A percentile compares a stretch with the other conserved stretches of the same genome.
phyloP scores from a whole-genome alignment of 1,139 yeast species.

The Zygoascus sp. region DNA sequence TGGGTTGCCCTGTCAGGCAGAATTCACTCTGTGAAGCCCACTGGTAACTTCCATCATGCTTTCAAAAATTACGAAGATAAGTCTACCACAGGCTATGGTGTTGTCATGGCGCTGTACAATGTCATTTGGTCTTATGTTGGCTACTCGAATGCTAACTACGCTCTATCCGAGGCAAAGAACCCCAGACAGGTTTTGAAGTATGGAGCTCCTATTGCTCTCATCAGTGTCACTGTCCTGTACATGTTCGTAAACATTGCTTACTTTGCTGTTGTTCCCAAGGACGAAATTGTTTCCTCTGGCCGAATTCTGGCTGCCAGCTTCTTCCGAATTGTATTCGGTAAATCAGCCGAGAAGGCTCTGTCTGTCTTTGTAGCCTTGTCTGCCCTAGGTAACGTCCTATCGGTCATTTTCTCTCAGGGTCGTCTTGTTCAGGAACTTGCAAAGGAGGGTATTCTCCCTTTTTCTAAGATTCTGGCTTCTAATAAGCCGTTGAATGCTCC shows the following conservation, averaged over 20 bases:
- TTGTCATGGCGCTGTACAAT: conserved; percentile 71
- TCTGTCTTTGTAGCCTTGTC: conserved; percentile 72
- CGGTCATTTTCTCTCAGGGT: conserved; percentile 75
- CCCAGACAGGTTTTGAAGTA: conserved; percentile 64
- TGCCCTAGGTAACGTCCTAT: conserved; percentile 73
- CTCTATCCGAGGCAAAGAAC: conserved; percentile 70
- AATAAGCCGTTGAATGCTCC: conserved; percentile 54
- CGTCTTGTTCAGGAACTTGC: conserved; percentile 73
- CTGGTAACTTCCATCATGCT: conserved; percentile 58
- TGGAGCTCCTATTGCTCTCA: conserved; percentile 69
- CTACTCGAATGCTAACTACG: conserved; percentile 65
- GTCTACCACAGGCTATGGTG: conserved; percentile 64
- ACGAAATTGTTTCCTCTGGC: conserved; percentile 56
- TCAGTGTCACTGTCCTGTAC: conserved; percentile 56
- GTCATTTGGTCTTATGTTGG: conserved; percentile 70
- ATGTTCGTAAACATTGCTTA: conserved; percentile 68
- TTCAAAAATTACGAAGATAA: conserved; percentile 40
- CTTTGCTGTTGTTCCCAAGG: conserved; percentile 69
- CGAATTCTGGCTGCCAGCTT: conserved; percentile 70
- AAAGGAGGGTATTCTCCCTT: conserved; percentile 67
- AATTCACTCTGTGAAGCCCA: conserved; percentile 45
- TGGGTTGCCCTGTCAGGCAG: conserved; percentile 81
- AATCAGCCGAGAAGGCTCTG: conserved; percentile 56
- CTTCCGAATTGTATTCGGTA: conserved; percentile 70
- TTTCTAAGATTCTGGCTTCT: conserved; percentile 52